Conservation (phyloP, 2,329 filamentous ascomycete species). For the Cordyceps cateniannulata region DNA sequence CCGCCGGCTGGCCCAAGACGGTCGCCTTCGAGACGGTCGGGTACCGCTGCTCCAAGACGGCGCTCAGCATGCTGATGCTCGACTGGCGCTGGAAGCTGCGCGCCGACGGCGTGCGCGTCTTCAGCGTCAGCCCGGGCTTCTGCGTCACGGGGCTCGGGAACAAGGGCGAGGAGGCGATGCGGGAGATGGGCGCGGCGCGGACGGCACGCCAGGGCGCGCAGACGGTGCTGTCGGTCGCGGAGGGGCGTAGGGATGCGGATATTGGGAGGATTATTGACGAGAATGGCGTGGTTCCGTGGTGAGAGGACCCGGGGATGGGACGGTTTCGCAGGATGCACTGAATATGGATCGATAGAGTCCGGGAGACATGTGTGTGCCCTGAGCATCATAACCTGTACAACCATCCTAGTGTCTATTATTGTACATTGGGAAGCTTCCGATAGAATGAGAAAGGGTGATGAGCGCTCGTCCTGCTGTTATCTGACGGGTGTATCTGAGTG, state of each 20-base stretch:
- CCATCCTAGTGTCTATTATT: too few species aligned
- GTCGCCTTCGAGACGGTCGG: constrained; percentile 12
- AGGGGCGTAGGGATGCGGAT: constrained; percentile 34
- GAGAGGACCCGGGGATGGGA: too few species aligned
- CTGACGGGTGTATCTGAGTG: too few species aligned
- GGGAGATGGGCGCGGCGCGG: background rate
- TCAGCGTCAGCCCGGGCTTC: constrained; percentile 31
- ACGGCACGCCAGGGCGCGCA: constrained; percentile 24
- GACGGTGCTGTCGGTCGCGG: constrained; percentile 32
- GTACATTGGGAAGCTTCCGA: too few species aligned
- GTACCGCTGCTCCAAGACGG: constrained; percentile 37
- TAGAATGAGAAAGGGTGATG: too few species aligned
- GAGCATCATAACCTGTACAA: too few species aligned
- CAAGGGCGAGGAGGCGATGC: constrained; percentile 15
- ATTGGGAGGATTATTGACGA: constrained; percentile 28
- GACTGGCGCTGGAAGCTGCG: constrained; percentile 34
- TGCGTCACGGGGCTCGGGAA: constrained; percentile 33
- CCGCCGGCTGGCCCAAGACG: constrained; percentile 35
- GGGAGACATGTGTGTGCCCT: too few species aligned
- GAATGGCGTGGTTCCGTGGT: constrained; percentile 1
- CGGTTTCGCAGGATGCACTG: too few species aligned
- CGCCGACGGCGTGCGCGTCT: constrained; percentile 35
- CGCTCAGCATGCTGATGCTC: constrained; percentile 43
- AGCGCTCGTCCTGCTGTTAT: too few species aligned
- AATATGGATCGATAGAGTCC: too few species aligned